Evolutionary conservation across 768 basidiomycete species (phyloP).

Genomic region (Tylopilus sp.): DNA sequence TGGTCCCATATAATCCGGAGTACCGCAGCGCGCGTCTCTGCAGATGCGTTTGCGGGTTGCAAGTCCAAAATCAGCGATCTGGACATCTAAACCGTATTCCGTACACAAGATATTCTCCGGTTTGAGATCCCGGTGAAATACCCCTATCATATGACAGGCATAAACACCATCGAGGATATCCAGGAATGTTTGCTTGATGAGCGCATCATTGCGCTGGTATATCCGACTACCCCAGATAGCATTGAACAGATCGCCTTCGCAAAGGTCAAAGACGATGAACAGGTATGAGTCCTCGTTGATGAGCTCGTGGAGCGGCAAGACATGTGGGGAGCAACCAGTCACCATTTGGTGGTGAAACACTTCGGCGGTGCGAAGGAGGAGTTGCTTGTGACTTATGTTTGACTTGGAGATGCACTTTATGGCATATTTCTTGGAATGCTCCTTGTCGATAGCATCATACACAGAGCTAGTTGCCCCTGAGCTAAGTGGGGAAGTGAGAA

Average conservation of each 20-base stretch:
- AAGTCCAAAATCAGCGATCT: slow-evolving; percentile 78
- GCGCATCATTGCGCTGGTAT: slow-evolving; percentile 55
- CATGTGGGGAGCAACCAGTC: slow-evolving; percentile 48
- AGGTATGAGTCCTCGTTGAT: slow-evolving; percentile 58
- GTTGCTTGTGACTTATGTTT: slow-evolving; percentile 52
- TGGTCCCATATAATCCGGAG: slow-evolving; percentile 66
- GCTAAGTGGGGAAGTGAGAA: slow-evolving; percentile 61
- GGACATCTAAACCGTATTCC: slow-evolving; percentile 48
- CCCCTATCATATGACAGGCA: slow-evolving; percentile 63
- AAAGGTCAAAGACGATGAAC: slow-evolving; percentile 65
- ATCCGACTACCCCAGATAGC: slow-evolving; percentile 59
- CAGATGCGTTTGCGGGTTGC: slow-evolving; percentile 46
- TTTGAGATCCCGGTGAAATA: slow-evolving; percentile 87
- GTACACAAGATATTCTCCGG: slow-evolving; percentile 76
- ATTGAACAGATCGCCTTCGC: slow-evolving; percentile 62
- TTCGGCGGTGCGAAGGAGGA: slow-evolving; percentile 65
- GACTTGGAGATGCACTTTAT: slow-evolving; percentile 72
- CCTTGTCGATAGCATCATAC: slow-evolving; percentile 62
- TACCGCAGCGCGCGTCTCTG: slow-evolving; percentile 56
- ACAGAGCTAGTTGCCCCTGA: slow-evolving; percentile 77
- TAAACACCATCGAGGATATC: slow-evolving; percentile 79
- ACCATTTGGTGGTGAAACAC: slow-evolving; percentile 54
- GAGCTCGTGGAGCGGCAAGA: slow-evolving; percentile 66
- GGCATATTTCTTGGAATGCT: slow-evolving; percentile 48
- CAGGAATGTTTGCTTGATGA: slow-evolving; percentile 68